phyloP scores from a whole-genome alignment of 345 rosid species.

The Brassica cretica region DNA sequence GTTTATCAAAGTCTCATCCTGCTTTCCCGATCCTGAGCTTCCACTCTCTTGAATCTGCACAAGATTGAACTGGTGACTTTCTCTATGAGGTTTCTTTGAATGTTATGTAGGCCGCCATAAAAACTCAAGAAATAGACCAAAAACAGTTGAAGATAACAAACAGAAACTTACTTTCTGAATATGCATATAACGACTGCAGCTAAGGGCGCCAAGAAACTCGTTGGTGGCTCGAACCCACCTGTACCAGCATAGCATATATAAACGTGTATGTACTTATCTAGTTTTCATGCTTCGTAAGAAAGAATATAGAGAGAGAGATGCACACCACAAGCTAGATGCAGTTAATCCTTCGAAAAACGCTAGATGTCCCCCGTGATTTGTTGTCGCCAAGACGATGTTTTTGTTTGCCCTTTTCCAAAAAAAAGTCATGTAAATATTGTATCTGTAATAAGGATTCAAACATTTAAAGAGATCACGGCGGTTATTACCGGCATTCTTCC shows the following conservation, averaged over 20 bases:
- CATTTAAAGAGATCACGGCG: not conserved
- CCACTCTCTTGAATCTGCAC: constrained; percentile 43
- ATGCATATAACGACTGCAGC: constrained; percentile 67
- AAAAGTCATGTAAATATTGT: constrained; percentile 7
- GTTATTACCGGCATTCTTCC: constrained; percentile 87
- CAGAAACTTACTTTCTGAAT: constrained; percentile 49
- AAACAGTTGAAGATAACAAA: not conserved
- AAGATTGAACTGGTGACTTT: not conserved
- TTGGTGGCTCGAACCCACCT: constrained; percentile 90
- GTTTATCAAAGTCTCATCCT: constrained; percentile 60
- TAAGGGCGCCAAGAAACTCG: constrained; percentile 69
- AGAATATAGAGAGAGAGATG: constrained; percentile 27
- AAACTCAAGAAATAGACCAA: not conserved
- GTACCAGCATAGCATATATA: constrained; percentile 26
- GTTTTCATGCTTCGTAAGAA: not conserved
- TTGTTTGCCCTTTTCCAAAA: constrained; percentile 60
- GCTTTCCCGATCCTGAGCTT: constrained; percentile 24
- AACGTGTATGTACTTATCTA: not conserved
- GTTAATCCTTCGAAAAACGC: constrained; percentile 87
- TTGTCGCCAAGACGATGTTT: constrained; percentile 73
- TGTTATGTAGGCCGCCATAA: not conserved
- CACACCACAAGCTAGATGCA: constrained; percentile 59
- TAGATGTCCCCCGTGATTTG: constrained; percentile 83
- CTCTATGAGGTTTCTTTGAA: not conserved
- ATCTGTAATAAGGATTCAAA: constrained; percentile 16